Evolutionary conservation across 78 protist species (phyloP), one percentile per base, ranked within the genome.

Genomic region (Monosiga brevicollis): DNA sequence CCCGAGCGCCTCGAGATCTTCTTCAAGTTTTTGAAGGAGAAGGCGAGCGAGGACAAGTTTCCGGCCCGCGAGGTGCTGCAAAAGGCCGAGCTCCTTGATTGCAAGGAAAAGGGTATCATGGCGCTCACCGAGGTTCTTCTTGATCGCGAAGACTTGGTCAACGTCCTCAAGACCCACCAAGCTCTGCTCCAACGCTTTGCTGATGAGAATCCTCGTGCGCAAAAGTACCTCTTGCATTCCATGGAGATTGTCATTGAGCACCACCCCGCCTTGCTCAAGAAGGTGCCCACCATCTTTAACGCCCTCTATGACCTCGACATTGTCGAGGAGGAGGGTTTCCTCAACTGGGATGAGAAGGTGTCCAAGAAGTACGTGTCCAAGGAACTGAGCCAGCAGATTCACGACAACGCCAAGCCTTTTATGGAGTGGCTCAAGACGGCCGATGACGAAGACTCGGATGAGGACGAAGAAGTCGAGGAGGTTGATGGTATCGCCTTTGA

Each of bases 381-480:
- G 32, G 80, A 39, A 26, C 2, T n/a, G 36, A 32, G 38, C 26
- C 37, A 41, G 32, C 26, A 83, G 80, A 10, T 83, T 49, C 22
- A 15, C 38, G n/a, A 37, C 42, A 9, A 1, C 39, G 79, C 73
- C 11, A 6, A 26, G 74, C 2, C 20, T 15, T 73, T 83, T 42
- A 6, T 83, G 39, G 80, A 73, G 35, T 83, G 86, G 86, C 78
- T 83, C 43, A 29, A 22, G 49, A 35, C 11, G 70, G 84, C 84
- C 40, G 76, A 62, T 72, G 78, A 73, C n/a, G 75, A 40, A 6
- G 26, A 34, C 34, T 76, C 10, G 20, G 76, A 62, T 6, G 25
- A 26, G 35, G 76, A 70, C 42, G 85, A 73, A 1, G 85, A 82
- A 2, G 85, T 40, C n/a, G 72, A 70, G 36, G 85, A 62, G 70